Evolutionary conservation across 2,329 filamentous ascomycete genomes (phyloP).

Genomic region (Aspergillus versicolor): DNA sequence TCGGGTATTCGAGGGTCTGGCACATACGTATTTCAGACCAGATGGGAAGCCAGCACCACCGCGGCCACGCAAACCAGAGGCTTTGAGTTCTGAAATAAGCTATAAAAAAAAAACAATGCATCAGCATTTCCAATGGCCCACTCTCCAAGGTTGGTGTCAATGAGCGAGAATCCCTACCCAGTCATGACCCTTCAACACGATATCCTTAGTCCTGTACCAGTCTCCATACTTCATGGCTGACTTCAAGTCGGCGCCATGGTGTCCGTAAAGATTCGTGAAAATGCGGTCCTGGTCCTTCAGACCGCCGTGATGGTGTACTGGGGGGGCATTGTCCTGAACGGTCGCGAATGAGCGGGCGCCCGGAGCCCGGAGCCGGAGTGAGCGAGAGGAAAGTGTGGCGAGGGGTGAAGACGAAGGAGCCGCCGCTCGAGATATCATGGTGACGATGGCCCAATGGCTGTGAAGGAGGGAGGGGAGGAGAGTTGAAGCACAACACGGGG

Average conservation of each 20-base stretch:
- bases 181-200: conserved; percentile 92
- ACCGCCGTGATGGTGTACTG: conserved; percentile 73
- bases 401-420: conserved; percentile 44
- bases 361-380: conserved; percentile 41
- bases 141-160: background rate
- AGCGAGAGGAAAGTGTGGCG: conserved; percentile 41
- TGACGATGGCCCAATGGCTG: conserved; percentile 38
- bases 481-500: conserved; percentile 18
- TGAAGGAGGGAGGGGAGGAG: conserved; percentile 23
- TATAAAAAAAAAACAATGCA: conserved; percentile 29
- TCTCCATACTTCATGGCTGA: conserved; percentile 97
- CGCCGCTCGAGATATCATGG: conserved; percentile 48
- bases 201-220: conserved; percentile 99
- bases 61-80: conserved; percentile 90
- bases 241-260: conserved; percentile 87
- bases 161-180: conserved; percentile 57
- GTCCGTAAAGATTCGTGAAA: conserved; percentile 97
- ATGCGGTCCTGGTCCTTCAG: conserved; percentile 96
- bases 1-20: background rate
- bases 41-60: conserved; percentile 98
- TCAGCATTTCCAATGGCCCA: conserved; percentile 23
- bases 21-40: conserved; percentile 92
- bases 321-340: conserved; percentile 65
- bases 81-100: conserved; percentile 97
- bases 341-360: conserved; percentile 71